Conservation (phyloP, 2,329 filamentous ascomycete genomes). For the Aspergillus luchuensis region DNA sequence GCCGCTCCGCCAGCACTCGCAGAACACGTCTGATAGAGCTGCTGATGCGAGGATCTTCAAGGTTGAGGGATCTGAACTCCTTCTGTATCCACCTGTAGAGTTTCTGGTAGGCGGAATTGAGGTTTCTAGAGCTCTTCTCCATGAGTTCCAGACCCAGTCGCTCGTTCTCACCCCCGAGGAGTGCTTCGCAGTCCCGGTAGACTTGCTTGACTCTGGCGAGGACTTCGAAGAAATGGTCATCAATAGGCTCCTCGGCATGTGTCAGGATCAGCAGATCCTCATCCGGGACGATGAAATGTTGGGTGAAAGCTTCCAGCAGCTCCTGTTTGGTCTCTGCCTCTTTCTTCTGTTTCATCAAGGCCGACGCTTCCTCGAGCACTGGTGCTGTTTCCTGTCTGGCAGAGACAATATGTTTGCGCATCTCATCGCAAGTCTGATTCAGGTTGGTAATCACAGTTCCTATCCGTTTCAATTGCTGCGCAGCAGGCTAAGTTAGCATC, state of each 20-base stretch:
- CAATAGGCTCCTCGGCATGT: slow-evolving; percentile 75
- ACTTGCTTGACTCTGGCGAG: slow-evolving; percentile 82
- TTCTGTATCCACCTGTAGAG: slow-evolving; percentile 93
- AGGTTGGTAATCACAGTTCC: slow-evolving; percentile 75
- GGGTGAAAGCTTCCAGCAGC: slow-evolving; percentile 73
- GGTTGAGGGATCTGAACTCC: slow-evolving; percentile 86
- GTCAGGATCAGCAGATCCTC: slow-evolving; percentile 76
- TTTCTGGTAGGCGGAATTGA: slow-evolving; percentile 92
- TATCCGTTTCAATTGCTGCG: slow-evolving; percentile 81
- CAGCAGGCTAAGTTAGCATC: slow-evolving; percentile 20
- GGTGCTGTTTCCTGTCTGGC: slow-evolving; percentile 74
- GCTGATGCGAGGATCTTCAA: slow-evolving; percentile 92
- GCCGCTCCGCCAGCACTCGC: slow-evolving; percentile 83
- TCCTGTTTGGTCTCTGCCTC: slow-evolving; percentile 79
- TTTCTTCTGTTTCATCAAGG: slow-evolving; percentile 70
- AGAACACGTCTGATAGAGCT: slow-evolving; percentile 80
- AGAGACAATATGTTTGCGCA: slow-evolving; percentile 74
- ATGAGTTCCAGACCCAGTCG: slow-evolving; percentile 85
- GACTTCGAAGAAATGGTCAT: slow-evolving; percentile 79
- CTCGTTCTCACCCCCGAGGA: slow-evolving; percentile 89
- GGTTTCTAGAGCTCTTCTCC: slow-evolving; percentile 81
- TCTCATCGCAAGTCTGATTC: slow-evolving; percentile 76
- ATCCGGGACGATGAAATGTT: slow-evolving; percentile 82
- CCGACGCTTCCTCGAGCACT: slow-evolving; percentile 74
- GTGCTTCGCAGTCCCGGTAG: slow-evolving; percentile 80